phyloP scores from a whole-genome alignment of 106 monocot genomes.

The Allium sativum region DNA sequence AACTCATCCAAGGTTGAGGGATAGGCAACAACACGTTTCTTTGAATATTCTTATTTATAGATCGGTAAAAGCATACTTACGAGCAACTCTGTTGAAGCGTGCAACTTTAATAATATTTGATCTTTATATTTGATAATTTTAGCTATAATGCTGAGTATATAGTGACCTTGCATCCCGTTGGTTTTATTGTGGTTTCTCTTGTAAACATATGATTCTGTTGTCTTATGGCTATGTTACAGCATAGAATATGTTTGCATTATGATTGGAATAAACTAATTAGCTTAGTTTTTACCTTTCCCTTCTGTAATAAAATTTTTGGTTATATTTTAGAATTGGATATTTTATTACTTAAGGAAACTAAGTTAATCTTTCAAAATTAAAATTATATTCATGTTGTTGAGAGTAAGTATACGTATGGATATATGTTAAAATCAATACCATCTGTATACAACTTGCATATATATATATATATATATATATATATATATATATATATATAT shows the following conservation, averaged over 20 bases:
- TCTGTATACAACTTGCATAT: too few species aligned
- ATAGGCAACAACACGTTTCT: slow-evolving; percentile 39
- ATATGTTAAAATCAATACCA: too few species aligned
- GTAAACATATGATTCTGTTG: neutral
- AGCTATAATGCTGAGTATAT: too few species aligned
- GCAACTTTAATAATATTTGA: slow-evolving; percentile 43
- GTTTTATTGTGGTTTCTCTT: neutral
- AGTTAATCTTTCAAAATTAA: too few species aligned
- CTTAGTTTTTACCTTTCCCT: neutral
- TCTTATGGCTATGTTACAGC: neutral
- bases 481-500: too few species aligned
- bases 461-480: too few species aligned
- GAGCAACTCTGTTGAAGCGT: slow-evolving; percentile 75
- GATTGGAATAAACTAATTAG: neutral
- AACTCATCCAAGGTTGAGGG: slow-evolving; percentile 94
- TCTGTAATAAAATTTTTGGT: too few species aligned
- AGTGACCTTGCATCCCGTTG: neutral
- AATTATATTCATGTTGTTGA: too few species aligned
- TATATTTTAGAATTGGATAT: too few species aligned
- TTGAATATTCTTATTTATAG: slow-evolving; percentile 78
- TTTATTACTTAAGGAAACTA: too few species aligned
- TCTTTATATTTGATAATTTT: neutral
- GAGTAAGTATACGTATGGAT: too few species aligned
- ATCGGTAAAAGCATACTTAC: slow-evolving; percentile 68
- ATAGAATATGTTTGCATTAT: neutral